These are phyloP conservation scores for Ustilago tritici DNA, from an alignment of 1,284 basidiomycete genomes.

Conservation along the genomic window DNA sequence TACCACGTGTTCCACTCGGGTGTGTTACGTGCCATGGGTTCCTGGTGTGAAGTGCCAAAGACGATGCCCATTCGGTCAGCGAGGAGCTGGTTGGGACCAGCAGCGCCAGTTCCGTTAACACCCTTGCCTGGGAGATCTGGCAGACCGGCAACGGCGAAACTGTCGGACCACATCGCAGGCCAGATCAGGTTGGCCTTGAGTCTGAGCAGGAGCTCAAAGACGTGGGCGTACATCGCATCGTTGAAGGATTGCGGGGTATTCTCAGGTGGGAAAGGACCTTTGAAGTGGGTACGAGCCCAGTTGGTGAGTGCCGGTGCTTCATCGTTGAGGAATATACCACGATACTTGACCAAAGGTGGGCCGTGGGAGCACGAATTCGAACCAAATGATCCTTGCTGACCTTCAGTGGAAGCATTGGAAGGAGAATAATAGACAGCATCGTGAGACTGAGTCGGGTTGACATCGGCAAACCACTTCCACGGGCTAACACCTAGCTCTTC, in stretches of 20 bases:
- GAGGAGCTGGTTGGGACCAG: constrained; percentile 74
- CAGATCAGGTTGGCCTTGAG: constrained; percentile 80
- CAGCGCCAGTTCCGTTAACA: constrained; percentile 21
- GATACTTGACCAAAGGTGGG: constrained; percentile 78
- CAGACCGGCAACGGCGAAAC: constrained; percentile 78
- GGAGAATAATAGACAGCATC: constrained; percentile 27
- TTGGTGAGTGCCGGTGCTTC: constrained; percentile 76
- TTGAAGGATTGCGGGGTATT: constrained; percentile 74
- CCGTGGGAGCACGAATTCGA: constrained; percentile 75
- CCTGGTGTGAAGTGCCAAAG: constrained; percentile 74
- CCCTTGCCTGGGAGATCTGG: constrained; percentile 22
- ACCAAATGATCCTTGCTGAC: constrained; percentile 3
- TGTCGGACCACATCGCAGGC: constrained; percentile 72
- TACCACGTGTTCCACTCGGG: constrained; percentile 75
- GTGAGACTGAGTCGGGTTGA: constrained; percentile 19
- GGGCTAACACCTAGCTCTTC: constrained; percentile 37
- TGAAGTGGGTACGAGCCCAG: constrained; percentile 76
- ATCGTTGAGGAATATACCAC: constrained; percentile 77
- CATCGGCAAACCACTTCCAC: constrained; percentile 44
- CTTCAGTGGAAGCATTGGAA: not conserved
- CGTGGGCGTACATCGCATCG: constrained; percentile 76
- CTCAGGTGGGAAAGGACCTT: constrained; percentile 75
- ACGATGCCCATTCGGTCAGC: constrained; percentile 79
- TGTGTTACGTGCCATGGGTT: constrained; percentile 70
- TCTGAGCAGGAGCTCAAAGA: constrained; percentile 76